A percentile compares a stretch with the other conserved stretches of the same genome.
These are phyloP conservation scores for Aspergillus sp. DNA, from an alignment of 2,329 filamentous ascomycete genomes.

Conservation along the genomic window DNA sequence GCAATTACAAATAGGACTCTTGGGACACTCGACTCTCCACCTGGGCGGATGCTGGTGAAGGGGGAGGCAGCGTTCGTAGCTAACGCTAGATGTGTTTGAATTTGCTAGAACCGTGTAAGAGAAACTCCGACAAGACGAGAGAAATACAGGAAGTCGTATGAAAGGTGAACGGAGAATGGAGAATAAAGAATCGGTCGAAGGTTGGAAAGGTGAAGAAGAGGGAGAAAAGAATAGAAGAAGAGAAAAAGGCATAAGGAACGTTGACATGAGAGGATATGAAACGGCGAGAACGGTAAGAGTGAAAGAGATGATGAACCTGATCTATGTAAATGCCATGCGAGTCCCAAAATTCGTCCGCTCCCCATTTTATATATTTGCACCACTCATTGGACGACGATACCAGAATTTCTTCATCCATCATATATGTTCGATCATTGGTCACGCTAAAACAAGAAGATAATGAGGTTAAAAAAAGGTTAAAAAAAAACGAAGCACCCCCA, in stretches of 20 bases:
- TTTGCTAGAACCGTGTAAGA: conserved; percentile 34
- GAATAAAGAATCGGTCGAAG: conserved; percentile 17
- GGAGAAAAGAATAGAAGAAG: neutral
- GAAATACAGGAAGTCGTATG: conserved; percentile 31
- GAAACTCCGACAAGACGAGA: conserved; percentile 32
- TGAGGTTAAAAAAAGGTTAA: conserved; percentile 16
- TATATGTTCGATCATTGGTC: conserved; percentile 43
- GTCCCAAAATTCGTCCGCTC: conserved; percentile 38
- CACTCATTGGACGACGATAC: conserved; percentile 36
- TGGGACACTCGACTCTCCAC: neutral
- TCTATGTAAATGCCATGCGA: conserved; percentile 42
- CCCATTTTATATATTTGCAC: conserved; percentile 41
- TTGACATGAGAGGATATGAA: conserved; percentile 10
- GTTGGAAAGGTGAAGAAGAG: conserved; percentile 15
- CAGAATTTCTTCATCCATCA: conserved; percentile 38
- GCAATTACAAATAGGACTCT: neutral
- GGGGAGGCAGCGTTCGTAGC: conserved; percentile 15
- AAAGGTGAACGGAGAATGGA: conserved; percentile 17
- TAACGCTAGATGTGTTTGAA: conserved; percentile 31
- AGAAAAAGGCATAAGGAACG: conserved; percentile 1
- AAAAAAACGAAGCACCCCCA: conserved; percentile 17
- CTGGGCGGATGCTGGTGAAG: neutral
- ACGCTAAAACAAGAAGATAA: conserved; percentile 42
- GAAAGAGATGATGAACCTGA: conserved; percentile 37
- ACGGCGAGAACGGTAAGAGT: neutral